Percentiles rank a stretch among this genome's conserved stretches.
phyloP scores from a whole-genome alignment of 352 stramenopile genomes.

The Achlya hypogyna region DNA sequence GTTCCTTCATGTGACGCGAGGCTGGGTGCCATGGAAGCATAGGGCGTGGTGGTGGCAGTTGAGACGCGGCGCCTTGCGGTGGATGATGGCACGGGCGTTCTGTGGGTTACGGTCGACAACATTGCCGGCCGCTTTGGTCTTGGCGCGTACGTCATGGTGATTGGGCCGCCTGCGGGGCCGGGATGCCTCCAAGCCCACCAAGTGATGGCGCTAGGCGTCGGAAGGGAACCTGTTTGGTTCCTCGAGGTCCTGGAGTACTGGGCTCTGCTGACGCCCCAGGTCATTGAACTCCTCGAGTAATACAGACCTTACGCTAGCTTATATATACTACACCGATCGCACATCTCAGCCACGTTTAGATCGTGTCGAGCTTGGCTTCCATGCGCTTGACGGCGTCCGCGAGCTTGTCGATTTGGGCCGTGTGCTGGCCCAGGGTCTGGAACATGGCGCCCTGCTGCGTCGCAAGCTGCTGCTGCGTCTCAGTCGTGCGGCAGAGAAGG shows the following conservation, averaged over 20 bases:
- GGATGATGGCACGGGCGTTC: conserved; percentile 64
- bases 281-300: conserved; percentile 1
- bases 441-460: conserved; percentile 86
- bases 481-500: conserved; percentile 75
- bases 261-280: neutral
- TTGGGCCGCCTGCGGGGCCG: conserved; percentile 49
- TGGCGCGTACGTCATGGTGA: conserved; percentile 61
- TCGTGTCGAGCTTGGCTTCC: conserved; percentile 82
- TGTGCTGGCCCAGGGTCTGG: conserved; percentile 85
- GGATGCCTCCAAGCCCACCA: conserved; percentile 44
- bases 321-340: no score
- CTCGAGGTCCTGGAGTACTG: conserved; percentile 70
- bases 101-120: conserved; percentile 45
- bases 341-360: conserved; percentile 60
- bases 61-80: conserved; percentile 35
- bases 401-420: conserved; percentile 82
- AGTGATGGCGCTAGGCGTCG: conserved; percentile 35
- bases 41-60: conserved; percentile 47
- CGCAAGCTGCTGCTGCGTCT: conserved; percentile 84
- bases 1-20: neutral
- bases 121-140: conserved; percentile 35
- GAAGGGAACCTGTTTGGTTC: conserved; percentile 58
- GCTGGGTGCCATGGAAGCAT: neutral
- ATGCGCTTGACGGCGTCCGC: conserved; percentile 78
- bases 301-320: neutral